Conservation (phyloP, 2,329 filamentous ascomycete genomes). For the Lachnellula suecica region DNA sequence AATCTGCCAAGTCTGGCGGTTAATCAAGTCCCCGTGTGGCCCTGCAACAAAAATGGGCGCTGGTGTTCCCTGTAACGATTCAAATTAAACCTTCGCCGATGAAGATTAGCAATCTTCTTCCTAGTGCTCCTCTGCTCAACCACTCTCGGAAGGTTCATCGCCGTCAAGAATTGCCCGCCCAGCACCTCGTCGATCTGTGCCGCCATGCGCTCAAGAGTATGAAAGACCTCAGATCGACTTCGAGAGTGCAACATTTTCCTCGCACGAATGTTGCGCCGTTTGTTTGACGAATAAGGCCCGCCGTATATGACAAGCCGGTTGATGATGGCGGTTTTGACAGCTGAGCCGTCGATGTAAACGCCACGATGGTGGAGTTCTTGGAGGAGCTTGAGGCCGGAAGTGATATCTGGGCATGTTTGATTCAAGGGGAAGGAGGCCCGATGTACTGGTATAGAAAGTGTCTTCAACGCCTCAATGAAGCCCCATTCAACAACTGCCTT, state of each 20-base stretch:
- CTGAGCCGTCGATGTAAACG: slow-evolving; percentile 16
- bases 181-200: neutral
- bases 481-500: slow-evolving; percentile 49
- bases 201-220: neutral
- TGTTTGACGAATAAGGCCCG: slow-evolving; percentile 23
- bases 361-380: slow-evolving; percentile 19
- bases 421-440: neutral
- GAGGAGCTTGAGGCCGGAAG: slow-evolving; percentile 27
- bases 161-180: neutral
- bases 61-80: too few species aligned
- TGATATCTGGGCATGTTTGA: slow-evolving; percentile 8
- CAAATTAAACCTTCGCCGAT: too few species aligned
- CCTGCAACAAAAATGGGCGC: too few species aligned
- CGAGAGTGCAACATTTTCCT: slow-evolving; percentile 9
- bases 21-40: too few species aligned
- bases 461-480: slow-evolving; percentile 35
- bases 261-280: slow-evolving; percentile 18
- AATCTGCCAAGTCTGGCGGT: too few species aligned
- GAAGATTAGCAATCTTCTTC: too few species aligned
- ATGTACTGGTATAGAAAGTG: neutral
- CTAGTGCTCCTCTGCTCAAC: too few species aligned
- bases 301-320: slow-evolving; percentile 28
- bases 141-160: neutral
- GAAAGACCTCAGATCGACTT: neutral
- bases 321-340: slow-evolving; percentile 22